Base-by-base conservation (phyloP, 1,284 basidiomycete genomes). In the Ganoderma boninense region DNA sequence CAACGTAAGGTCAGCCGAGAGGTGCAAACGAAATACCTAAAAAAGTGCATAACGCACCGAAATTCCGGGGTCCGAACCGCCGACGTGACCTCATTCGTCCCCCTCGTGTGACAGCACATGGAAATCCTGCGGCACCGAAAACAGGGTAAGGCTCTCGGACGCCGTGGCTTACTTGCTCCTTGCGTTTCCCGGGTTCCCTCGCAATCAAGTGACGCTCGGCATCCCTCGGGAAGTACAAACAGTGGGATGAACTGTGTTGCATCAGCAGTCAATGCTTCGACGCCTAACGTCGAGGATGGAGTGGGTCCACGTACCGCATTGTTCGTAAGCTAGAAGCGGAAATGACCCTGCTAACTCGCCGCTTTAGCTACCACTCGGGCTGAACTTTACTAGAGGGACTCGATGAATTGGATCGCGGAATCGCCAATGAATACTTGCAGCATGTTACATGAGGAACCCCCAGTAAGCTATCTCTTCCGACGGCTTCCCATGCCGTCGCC, bases 401-500 rank as follows among this genome's bases (percentile, higher is more conserved):
- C 29, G 40, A 29, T 64, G 40, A 61, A 46, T 61, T 23, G 23
- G 46, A 61, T 69, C 44, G 63, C 52, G 16, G n/a, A 40, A 32
- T 52, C 16, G 14, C 29, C 44, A n/a, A 64, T 23, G 63, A 20
- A 14, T 35, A 62, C 40, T 43, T 62, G 40, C 23, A 26, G 14
- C 40, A 42, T 5, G 38, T 23, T 43, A 23, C 38, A 14, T 62
- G 49, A 23, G 57, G 38, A 38, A 49, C 14, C 59, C 44, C 32
- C 23, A 46, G 49, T 20, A 20, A 49, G 38, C 23, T 26, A 42
- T 56, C 16, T 40, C 65, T 69, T 65, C 67, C 49, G 71, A 69
- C 69, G 65, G 69, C 62, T 72, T 74, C 73, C 71, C 73, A 74
- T 74, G 69, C 4, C 35, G 29, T 18, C 29, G 59, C 46, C 38